phyloP scores from a whole-genome alignment of 2,329 filamentous ascomycete species.

The Fulvia fulva region DNA sequence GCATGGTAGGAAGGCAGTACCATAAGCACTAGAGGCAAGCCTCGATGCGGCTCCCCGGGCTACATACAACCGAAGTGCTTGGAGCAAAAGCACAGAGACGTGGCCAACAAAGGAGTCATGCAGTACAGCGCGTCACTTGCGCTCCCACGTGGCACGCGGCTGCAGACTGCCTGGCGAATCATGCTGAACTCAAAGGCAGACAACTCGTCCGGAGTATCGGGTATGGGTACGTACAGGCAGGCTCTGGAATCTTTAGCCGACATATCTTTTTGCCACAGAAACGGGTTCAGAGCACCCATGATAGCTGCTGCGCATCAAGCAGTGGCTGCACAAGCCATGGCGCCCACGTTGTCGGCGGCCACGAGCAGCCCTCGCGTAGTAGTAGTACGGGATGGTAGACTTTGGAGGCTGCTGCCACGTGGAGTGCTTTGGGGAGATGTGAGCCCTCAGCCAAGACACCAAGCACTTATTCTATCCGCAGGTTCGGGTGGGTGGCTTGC shows the following conservation, averaged over 20 bases:
- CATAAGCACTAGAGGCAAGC: background rate
- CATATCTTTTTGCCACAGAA: background rate
- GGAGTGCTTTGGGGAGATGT: background rate
- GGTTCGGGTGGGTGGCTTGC: background rate
- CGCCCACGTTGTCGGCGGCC: background rate
- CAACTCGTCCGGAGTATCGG: no score
- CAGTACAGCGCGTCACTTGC: background rate
- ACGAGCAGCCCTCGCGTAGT: background rate
- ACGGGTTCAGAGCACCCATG: background rate
- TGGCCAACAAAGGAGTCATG: background rate
- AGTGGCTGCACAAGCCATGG: background rate
- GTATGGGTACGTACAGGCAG: background rate
- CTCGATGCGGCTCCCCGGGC: background rate
- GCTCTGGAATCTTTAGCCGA: background rate
- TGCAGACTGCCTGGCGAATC: background rate
- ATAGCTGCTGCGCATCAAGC: background rate
- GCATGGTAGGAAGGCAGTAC: background rate
- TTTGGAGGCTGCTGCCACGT: background rate
- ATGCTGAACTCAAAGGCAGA: no score
- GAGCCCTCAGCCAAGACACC: no score
- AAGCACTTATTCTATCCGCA: background rate
- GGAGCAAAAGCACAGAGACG: background rate
- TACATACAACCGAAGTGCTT: background rate
- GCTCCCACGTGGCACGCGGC: no score
- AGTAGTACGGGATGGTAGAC: no score